Evolutionary conservation across 306 rosid genomes (phyloP), one percentile per base, ranked within the genome.

Genomic region (Vicia villosa): DNA sequence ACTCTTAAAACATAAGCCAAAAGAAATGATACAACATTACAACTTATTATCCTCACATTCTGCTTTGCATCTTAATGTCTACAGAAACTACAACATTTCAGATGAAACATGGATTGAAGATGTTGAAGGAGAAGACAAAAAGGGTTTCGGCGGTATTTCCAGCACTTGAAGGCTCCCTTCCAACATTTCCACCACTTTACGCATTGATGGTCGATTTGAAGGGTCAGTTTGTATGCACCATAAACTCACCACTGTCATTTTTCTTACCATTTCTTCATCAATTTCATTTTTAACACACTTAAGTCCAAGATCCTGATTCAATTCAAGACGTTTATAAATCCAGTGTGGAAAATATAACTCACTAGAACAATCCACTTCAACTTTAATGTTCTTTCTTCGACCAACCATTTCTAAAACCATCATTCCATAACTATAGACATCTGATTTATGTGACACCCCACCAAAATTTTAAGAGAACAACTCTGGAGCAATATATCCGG

Each of bases 371-470:
- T 74, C 64, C 6, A 26, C 80, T n/a, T 72, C 45, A 1, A 1
- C 46, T 2, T 64, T n/a, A 3, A 75, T 43, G 14, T 78, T 84
- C 3, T 45, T 69, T 21, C 74, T 73, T 16, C n/a, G 66, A 0
- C 83, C 79, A 67, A 68, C 77, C 81, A 84, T 84, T 28, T 42
- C 81, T 17, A 78, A 57, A 2, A 66, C 54, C 75, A 79, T 67
- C 84, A 84, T 78, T 32, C 83, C 86, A 1, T 68, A 81, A 15
- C 80, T 84, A 0, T 84, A 81, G 4, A 81, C 82, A 59, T 84
- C 80, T 0, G 79, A 79, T 5, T 85, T 85, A 17, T 82, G 89
- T 0, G 84, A 81, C 0, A 85, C 74, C 0, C 1, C 38, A 1
- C 84, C 84, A 56, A 85, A 79, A 19, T 70, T 69, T 17, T 75